phyloP scores from a whole-genome alignment of 225 moss, liverwort and hornwort species.

The Asterella californica region DNA sequence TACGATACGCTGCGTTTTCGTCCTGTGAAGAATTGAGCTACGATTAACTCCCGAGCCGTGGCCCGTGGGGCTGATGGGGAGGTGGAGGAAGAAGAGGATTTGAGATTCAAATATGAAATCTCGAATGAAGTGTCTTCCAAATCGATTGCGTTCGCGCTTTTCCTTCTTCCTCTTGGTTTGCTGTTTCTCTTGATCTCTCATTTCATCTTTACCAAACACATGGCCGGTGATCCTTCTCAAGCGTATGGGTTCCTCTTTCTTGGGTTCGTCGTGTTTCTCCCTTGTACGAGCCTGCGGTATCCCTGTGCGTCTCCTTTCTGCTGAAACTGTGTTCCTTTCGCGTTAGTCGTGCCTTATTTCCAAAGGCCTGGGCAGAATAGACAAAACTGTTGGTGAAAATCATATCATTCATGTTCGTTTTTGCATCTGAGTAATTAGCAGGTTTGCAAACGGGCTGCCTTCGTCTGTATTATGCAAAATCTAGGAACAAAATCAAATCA shows the following conservation, averaged over 20 bases:
- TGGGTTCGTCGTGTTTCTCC: slow-evolving; percentile 32
- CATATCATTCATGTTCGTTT: too few species aligned
- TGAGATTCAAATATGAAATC: slow-evolving; percentile 33
- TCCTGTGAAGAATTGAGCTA: slow-evolving; percentile 17
- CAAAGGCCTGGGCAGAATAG: too few species aligned
- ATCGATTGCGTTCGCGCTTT: slow-evolving; percentile 34
- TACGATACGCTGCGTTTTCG: slow-evolving; percentile 27
- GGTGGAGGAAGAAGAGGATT: slow-evolving; percentile 20
- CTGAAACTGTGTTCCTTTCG: neutral
- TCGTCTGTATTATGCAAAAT: neutral
- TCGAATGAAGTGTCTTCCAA: slow-evolving; percentile 33
- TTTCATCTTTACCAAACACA: slow-evolving; percentile 35
- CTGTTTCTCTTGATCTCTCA: slow-evolving; percentile 34
- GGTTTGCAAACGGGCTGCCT: neutral
- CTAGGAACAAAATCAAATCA: neutral
- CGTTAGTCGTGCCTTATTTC: neutral
- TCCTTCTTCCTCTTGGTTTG: slow-evolving; percentile 27
- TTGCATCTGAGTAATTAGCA: neutral
- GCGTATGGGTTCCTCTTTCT: slow-evolving; percentile 35
- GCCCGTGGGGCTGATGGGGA: neutral
- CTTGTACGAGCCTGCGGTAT: slow-evolving; percentile 16
- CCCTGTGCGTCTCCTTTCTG: neutral
- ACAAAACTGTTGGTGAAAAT: too few species aligned
- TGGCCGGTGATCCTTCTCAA: slow-evolving; percentile 38
- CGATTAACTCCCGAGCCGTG: neutral